phyloP scores from a whole-genome alignment of 169 alveolate genomes.

The Toxoplasma gondii region DNA sequence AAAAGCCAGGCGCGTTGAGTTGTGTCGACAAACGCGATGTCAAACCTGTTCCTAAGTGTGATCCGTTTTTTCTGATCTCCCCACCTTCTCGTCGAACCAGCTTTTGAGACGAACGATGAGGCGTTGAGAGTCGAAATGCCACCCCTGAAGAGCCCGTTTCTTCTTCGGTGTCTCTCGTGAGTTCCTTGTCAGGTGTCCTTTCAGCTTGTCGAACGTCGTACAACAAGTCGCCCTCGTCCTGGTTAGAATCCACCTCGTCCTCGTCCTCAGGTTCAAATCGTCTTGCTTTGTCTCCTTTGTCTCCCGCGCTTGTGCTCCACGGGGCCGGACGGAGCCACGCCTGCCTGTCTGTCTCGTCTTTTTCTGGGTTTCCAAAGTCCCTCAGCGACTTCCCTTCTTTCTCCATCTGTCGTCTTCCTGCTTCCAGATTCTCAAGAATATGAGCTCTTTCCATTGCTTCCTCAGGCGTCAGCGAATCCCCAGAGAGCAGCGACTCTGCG shows the following conservation, averaged over 20 bases:
- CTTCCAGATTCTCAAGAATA: background rate
- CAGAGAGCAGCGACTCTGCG: background rate
- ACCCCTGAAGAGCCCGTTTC: background rate
- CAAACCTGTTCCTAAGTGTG: too few species aligned
- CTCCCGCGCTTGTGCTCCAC: background rate
- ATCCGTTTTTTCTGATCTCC: background rate
- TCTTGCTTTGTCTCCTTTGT: background rate
- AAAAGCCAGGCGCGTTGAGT: too few species aligned
- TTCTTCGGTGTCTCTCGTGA: background rate
- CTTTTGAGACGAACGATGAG: background rate
- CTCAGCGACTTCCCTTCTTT: too few species aligned
- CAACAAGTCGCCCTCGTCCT: background rate
- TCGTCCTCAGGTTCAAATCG: too few species aligned
- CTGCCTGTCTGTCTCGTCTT: background rate
- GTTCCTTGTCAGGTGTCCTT: background rate
- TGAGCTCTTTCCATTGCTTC: background rate
- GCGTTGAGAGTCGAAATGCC: background rate
- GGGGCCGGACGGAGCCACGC: background rate
- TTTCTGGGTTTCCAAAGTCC: background rate
- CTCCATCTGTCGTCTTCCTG: background rate
- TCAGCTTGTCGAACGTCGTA: background rate
- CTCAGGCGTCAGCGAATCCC: background rate
- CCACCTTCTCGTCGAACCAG: background rate
- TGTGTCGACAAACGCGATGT: too few species aligned
- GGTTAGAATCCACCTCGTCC: too few species aligned